Percentiles rank a stretch among this genome's conserved stretches.
Conservation (phyloP, 257 asterid genomes). For the Lavandula angustifolia region DNA sequence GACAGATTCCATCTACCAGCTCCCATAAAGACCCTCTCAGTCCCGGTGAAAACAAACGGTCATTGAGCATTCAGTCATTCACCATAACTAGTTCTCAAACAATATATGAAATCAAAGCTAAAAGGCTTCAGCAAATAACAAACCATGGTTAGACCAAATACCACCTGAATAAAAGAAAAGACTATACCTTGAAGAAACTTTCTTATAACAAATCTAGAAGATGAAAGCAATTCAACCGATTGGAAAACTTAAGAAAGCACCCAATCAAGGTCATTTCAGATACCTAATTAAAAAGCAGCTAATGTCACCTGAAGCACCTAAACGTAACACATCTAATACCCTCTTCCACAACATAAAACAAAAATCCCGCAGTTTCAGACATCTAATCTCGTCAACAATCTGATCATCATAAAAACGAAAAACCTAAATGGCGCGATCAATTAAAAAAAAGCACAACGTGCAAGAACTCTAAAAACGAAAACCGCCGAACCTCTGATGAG, state of each 20-base stretch:
- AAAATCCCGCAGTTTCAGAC: neutral
- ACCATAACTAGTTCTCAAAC: constrained; percentile 11
- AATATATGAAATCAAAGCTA: constrained; percentile 2
- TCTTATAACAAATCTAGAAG: constrained; percentile 14
- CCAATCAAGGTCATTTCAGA: constrained; percentile 8
- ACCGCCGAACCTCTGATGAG: constrained; percentile 57
- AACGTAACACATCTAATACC: neutral
- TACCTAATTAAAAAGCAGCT: constrained; percentile 4
- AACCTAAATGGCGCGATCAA: neutral
- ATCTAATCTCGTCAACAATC: constrained; percentile 6
- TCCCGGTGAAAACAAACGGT: neutral
- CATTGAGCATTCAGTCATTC: neutral
- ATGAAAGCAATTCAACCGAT: constrained; percentile 10
- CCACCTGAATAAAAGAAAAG: neutral
- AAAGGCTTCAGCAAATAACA: neutral
- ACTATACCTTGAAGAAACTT: neutral
- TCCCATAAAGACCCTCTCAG: constrained; percentile 12
- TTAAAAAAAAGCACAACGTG: neutral
- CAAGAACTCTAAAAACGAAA: neutral
- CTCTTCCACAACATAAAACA: neutral
- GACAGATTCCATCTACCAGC: neutral
- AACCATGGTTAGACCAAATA: constrained; percentile 2
- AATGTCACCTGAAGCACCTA: constrained; percentile 17
- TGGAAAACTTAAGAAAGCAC: neutral
- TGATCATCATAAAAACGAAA: neutral